Evolutionary conservation across 1,284 basidiomycete species (phyloP).

Genomic region (Cutaneotrichosporon curvatum): DNA sequence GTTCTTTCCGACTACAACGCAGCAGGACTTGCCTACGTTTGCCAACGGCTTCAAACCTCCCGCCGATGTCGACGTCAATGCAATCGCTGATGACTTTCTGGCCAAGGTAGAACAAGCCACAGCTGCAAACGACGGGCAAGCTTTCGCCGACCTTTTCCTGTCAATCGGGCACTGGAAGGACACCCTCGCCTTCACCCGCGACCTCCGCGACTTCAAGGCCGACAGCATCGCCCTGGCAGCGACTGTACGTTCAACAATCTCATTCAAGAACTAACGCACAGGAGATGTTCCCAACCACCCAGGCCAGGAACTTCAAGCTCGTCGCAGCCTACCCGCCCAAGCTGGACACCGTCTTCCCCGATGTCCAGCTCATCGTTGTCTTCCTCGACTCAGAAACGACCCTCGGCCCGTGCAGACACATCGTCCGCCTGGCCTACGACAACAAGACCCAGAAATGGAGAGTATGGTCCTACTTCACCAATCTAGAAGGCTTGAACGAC

Average conservation of each 20-base stretch:
- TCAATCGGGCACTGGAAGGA: slow-evolving; percentile 11
- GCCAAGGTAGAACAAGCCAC: not conserved
- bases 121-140: not conserved
- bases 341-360: slow-evolving; percentile 51
- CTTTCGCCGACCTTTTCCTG: slow-evolving; percentile 3
- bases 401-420: slow-evolving; percentile 51
- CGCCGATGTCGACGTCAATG: not conserved
- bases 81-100: slow-evolving; percentile 4
- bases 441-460: slow-evolving; percentile 52
- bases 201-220: slow-evolving; percentile 25
- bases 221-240: slow-evolving; percentile 28
- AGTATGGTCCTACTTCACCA: slow-evolving; percentile 54
- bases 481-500: slow-evolving; percentile 54
- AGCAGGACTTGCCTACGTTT: slow-evolving; percentile 2
- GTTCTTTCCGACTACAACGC: no score
- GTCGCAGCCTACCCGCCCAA: slow-evolving; percentile 16
- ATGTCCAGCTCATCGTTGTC: slow-evolving; percentile 55
- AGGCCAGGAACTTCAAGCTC: slow-evolving; percentile 48
- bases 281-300: slow-evolving; percentile 46
- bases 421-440: slow-evolving; percentile 54
- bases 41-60: not conserved
- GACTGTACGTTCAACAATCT: not conserved
- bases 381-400: slow-evolving; percentile 56
- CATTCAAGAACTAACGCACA: not conserved
- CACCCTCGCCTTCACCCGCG: slow-evolving; percentile 27